These are phyloP conservation scores for Spirogloea muscicola DNA, from an alignment of 139 green algal species.

Conservation along the genomic window DNA sequence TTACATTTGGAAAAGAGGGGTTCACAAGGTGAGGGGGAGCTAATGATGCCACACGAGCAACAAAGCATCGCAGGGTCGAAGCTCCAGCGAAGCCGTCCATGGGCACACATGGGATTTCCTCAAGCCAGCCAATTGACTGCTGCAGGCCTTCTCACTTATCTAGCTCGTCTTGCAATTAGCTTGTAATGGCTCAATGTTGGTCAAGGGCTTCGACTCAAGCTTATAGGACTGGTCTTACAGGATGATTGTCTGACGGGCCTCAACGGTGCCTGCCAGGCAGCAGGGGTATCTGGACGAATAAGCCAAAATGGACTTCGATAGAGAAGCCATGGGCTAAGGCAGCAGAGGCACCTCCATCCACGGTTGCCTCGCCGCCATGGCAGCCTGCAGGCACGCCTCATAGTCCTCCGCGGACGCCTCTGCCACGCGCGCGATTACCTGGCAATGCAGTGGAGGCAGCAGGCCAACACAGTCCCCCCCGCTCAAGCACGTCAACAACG, in stretches of 20 bases:
- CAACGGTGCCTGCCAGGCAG: background rate
- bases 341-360: constrained; percentile 19
- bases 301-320: background rate
- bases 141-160: too few relatives aligned
- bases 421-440: constrained; percentile 7
- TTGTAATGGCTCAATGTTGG: too few relatives aligned
- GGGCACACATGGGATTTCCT: too few relatives aligned
- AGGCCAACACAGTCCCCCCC: background rate
- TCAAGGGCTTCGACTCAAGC: background rate
- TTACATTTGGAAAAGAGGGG: too few relatives aligned
- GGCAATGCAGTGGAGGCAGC: background rate
- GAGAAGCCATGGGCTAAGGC: background rate
- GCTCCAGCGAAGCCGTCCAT: too few relatives aligned
- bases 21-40: too few relatives aligned
- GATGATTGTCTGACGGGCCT: constrained; percentile 2
- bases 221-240: background rate
- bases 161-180: too few relatives aligned
- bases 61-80: too few relatives aligned
- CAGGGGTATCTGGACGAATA: background rate
- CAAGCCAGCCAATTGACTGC: too few relatives aligned
- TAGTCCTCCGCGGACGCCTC: constrained; percentile 22
- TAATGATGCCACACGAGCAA: too few relatives aligned
- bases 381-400: constrained; percentile 14
- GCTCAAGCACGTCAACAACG: background rate
- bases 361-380: background rate